phyloP scores from a whole-genome alignment of 2,329 filamentous ascomycete species.

The Clarireedia monteithiana region DNA sequence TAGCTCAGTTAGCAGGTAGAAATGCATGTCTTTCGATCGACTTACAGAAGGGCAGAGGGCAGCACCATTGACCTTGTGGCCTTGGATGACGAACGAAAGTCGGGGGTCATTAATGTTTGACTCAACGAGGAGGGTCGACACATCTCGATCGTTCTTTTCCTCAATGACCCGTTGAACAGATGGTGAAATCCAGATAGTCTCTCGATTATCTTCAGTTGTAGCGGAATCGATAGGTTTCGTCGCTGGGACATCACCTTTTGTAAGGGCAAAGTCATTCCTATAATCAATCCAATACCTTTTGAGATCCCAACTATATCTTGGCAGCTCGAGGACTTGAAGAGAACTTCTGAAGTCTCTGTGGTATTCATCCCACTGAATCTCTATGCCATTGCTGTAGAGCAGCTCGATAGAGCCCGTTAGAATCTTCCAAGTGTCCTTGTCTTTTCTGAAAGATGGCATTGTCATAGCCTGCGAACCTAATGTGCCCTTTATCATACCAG shows the following conservation, averaged over 20 bases:
- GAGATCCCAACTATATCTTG: slow-evolving; percentile 57
- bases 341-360: background rate
- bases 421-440: slow-evolving; percentile 30
- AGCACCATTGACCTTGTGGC: background rate
- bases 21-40: too few species aligned
- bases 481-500: background rate
- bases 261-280: slow-evolving; percentile 46
- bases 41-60: background rate
- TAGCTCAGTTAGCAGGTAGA: too few species aligned
- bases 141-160: background rate
- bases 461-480: background rate
- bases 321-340: slow-evolving; percentile 29
- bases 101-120: background rate
- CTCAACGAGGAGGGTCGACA: background rate
- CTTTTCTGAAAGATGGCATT: background rate
- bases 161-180: background rate
- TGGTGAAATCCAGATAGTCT: background rate
- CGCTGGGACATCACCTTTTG: slow-evolving; percentile 34
- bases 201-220: background rate
- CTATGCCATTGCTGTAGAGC: background rate
- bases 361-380: slow-evolving; percentile 4
- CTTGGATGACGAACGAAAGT: background rate
- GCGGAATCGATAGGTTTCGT: background rate
- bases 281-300: slow-evolving; percentile 60
- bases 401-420: background rate